A percentile compares a stretch with the other conserved stretches of the same genome.
These are phyloP conservation scores for Colletotrichum trifolii DNA, from an alignment of 2,329 filamentous ascomycete genomes.

Conservation along the genomic window DNA sequence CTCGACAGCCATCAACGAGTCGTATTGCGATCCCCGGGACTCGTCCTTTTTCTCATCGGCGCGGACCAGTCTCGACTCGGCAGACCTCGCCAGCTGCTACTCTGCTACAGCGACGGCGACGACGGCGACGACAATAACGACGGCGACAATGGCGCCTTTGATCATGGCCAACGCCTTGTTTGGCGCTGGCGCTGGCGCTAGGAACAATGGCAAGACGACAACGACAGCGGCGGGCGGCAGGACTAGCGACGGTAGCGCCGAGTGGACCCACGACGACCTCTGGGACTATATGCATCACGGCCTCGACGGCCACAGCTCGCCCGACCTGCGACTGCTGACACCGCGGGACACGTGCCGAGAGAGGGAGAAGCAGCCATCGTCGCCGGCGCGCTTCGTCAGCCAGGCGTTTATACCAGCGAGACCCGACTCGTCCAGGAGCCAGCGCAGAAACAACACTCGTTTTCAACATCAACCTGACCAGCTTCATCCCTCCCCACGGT, in stretches of 20 bases:
- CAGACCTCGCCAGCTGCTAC: not conserved
- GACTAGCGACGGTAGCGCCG: constrained; percentile 30
- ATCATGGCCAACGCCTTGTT: constrained; percentile 6
- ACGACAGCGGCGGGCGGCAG: constrained; percentile 1
- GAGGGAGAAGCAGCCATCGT: not conserved
- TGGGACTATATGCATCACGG: constrained; percentile 34
- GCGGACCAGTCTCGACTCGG: constrained; percentile 20
- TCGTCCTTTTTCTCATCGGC: constrained; percentile 23
- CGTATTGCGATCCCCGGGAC: not conserved
- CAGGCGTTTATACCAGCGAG: not conserved
- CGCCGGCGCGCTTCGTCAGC: too few relatives aligned
- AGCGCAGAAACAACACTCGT: not conserved
- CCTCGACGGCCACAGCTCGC: constrained; percentile 33
- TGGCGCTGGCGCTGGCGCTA: constrained; percentile 15
- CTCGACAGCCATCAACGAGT: not conserved
- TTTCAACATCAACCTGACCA: not conserved
- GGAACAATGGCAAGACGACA: constrained; percentile 17
- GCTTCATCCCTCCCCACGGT: not conserved
- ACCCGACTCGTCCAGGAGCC: constrained; percentile 30
- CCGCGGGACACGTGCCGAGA: not conserved
- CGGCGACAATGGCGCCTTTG: constrained; percentile 32
- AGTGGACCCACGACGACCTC: constrained; percentile 26
- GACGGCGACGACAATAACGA: constrained; percentile 13
- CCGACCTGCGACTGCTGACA: constrained; percentile 18
- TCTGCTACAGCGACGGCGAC: constrained; percentile 5